Conservation (phyloP, 257 asterid genomes). For the Nicotiana benthamiana region DNA sequence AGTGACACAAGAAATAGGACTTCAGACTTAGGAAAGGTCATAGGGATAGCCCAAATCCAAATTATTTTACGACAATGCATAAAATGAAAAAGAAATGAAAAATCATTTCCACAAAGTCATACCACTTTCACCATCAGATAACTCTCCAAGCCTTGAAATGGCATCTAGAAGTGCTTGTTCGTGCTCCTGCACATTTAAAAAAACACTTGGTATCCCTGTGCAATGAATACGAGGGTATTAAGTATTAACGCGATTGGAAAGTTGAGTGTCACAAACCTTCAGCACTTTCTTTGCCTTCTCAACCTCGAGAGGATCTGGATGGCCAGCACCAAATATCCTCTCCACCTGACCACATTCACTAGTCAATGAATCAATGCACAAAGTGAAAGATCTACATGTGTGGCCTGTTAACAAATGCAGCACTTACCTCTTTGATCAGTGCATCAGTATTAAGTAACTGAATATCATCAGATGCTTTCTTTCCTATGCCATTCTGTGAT, state of each 20-base stretch:
- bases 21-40: neutral
- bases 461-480: constrained; percentile 63
- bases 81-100: neutral
- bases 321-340: constrained; percentile 55
- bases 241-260: neutral
- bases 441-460: constrained; percentile 81
- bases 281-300: constrained; percentile 83
- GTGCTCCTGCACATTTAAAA: constrained; percentile 52
- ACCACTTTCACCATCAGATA: constrained; percentile 94
- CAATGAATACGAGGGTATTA: constrained; percentile 3
- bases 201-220: neutral
- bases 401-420: neutral
- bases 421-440: constrained; percentile 69
- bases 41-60: neutral
- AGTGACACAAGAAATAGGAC: neutral
- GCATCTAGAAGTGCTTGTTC: constrained; percentile 82
- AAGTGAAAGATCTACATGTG: neutral
- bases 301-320: constrained; percentile 67
- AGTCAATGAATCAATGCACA: constrained; percentile 12
- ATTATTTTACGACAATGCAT: neutral
- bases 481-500: constrained; percentile 65
- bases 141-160: constrained; percentile 63
- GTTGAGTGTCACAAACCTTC: constrained; percentile 46
- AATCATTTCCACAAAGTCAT: neutral
- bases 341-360: constrained; percentile 53